phyloP scores from a whole-genome alignment of 176 grass and related monocot genomes.

The Carex cristatella region DNA sequence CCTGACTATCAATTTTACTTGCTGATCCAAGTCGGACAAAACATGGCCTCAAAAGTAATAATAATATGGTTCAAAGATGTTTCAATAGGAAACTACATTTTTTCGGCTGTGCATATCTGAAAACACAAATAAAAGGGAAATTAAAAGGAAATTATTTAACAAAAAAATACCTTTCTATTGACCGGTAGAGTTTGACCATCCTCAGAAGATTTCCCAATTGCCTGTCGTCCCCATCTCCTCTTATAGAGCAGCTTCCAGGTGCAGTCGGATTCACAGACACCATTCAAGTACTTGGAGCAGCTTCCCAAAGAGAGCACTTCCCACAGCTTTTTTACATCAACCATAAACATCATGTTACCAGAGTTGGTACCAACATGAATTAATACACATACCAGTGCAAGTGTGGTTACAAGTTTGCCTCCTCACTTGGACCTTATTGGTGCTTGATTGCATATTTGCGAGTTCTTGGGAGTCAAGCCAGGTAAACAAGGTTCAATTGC shows the following conservation, averaged over 20 bases:
- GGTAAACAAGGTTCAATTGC: neutral
- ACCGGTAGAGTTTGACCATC: neutral
- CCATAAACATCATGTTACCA: neutral
- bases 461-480: neutral
- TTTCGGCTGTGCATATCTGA: neutral
- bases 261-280: neutral
- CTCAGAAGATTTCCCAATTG: neutral
- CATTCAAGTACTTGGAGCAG: constrained; percentile 20
- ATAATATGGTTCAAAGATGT: neutral
- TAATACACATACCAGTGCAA: neutral
- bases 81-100: neutral
- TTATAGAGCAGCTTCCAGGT: neutral
- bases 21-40: neutral
- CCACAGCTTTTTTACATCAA: neutral
- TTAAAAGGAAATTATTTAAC: neutral
- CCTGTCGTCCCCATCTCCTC: neutral
- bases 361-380: neutral
- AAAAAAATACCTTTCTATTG: neutral
- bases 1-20: neutral
- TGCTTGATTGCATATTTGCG: neutral
- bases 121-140: neutral
- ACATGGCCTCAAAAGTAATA: neutral
- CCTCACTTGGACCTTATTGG: neutral
- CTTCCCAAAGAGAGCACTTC: neutral
- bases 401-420: neutral